Evolutionary conservation across 73 alveolate genomes (phyloP).

Genomic region (Tetrahymena elliotti): DNA sequence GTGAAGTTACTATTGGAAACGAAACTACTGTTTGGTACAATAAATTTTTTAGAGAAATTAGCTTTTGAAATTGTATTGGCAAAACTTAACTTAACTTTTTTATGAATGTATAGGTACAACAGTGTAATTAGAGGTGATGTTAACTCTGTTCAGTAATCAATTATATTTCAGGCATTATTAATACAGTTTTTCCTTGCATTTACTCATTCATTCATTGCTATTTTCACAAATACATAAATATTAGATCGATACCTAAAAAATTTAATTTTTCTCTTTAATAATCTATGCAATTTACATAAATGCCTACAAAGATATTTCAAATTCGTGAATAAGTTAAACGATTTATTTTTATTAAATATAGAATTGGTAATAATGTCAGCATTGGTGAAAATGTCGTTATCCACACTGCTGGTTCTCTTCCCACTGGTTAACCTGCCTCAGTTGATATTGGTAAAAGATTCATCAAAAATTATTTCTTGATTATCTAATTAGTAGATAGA

Average conservation of each 20-base stretch:
- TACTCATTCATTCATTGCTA: not conserved
- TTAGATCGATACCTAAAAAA: not conserved
- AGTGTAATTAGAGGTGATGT: conserved; percentile 55
- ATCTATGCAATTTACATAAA: not conserved
- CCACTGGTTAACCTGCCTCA: conserved; percentile 65
- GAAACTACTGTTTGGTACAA: conserved; percentile 45
- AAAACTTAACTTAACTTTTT: not conserved
- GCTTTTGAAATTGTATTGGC: not conserved
- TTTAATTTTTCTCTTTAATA: not conserved
- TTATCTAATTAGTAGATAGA: not conserved
- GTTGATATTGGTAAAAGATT: conserved; percentile 31
- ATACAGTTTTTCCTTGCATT: not conserved
- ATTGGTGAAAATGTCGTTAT: conserved; percentile 78
- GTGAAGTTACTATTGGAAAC: conserved; percentile 47
- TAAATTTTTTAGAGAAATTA: not conserved
- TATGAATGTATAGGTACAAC: not conserved
- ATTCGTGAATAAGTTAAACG: not conserved
- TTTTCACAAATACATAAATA: not conserved
- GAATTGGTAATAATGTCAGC: conserved; percentile 43
- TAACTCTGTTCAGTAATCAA: conserved; percentile 29
- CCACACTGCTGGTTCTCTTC: conserved; percentile 67
- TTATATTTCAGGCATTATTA: not conserved
- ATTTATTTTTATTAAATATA: not conserved
- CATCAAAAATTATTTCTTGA: not conserved
- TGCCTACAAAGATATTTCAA: not conserved